Base-by-base conservation (phyloP, 768 basidiomycete genomes). In the Boletus sp. region DNA sequence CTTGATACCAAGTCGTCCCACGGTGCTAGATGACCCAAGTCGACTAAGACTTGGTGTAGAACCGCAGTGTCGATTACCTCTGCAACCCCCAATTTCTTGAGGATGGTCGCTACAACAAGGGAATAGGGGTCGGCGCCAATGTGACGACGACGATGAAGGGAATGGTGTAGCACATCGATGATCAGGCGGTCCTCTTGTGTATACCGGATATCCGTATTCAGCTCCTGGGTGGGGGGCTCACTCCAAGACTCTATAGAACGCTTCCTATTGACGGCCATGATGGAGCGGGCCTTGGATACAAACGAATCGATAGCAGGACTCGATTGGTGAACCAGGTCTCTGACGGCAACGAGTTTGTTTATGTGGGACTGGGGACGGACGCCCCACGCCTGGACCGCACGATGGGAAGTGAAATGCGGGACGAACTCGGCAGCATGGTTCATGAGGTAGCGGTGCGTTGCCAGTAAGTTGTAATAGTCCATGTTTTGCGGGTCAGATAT, bases 1-100 rank as follows among this genome's bases (percentile, higher is more conserved):
- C 78, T 66, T 8, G 75, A 76, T 6, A 73, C 70, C 30, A 82
- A 56, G 60, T 93, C 86, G 59, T 93, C 84, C 95, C 95, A 97
- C 2, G 88, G 85, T 2, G 87, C 78, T 21, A 90, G 65, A 7
- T 85, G 79, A 7, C 96, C 94, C 14, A 96, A 63, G 42, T 90
- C 83, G 15, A 83, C 66, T 34, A 97, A 74, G 21, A 86, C 69
- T 53, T 70, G 71, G 59, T 79, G 74, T 23, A 81, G 68, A 32
- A 59, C 60, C 0, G 60, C 64, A 5, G 59, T 55, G 25, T 69
- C 64, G 19, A 67, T 58, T 9, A 61, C 35, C 21, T 70, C 58
- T 2, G 77, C 73, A 4, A 77, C 64, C 19, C 76, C 72, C 25
- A 92, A 63, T 43, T 70, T 67, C 64, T 85, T 87, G 37, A 93